phyloP scores from a whole-genome alignment of 129 eudicot species.

The Pseudognaphalium luteoalbum region DNA sequence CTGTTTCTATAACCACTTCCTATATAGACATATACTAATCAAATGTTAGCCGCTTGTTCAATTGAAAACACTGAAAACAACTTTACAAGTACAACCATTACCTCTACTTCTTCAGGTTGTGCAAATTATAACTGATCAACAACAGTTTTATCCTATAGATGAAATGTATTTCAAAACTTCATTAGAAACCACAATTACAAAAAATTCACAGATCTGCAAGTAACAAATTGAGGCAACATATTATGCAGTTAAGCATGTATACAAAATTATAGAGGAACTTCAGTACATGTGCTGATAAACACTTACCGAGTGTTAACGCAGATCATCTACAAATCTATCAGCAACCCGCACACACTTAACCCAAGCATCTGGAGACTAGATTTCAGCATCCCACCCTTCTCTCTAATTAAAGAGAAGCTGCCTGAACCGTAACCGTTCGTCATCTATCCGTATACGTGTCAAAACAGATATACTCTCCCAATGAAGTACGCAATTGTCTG shows the following conservation, averaged over 20 bases:
- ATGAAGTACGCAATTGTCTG: conserved; percentile 72
- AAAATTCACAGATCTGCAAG: no score
- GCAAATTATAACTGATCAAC: conserved; percentile 57
- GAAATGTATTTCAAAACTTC: not conserved
- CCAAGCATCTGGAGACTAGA: conserved; percentile 70
- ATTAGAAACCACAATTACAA: no score
- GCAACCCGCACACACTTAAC: conserved; percentile 78
- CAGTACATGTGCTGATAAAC: no score
- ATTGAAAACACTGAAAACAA: not conserved
- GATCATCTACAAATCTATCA: conserved; percentile 70
- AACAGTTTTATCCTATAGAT: conserved; percentile 59
- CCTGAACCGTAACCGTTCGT: conserved; percentile 54
- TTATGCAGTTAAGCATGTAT: no score
- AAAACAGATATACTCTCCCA: conserved; percentile 60
- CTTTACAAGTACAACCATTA: not conserved
- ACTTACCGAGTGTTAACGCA: conserved; percentile 64
- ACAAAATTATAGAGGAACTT: no score
- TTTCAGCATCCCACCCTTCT: conserved; percentile 80
- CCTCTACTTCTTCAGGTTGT: conserved; percentile 79
- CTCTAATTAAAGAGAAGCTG: conserved; percentile 75
- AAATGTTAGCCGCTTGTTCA: not conserved
- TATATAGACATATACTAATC: not conserved
- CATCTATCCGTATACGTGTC: conserved; percentile 56
- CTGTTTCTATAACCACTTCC: not conserved
- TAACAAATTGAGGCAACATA: no score